Evolutionary conservation across 2,329 filamentous ascomycete genomes (phyloP).

Genomic region (Fusarium pilosicola): DNA sequence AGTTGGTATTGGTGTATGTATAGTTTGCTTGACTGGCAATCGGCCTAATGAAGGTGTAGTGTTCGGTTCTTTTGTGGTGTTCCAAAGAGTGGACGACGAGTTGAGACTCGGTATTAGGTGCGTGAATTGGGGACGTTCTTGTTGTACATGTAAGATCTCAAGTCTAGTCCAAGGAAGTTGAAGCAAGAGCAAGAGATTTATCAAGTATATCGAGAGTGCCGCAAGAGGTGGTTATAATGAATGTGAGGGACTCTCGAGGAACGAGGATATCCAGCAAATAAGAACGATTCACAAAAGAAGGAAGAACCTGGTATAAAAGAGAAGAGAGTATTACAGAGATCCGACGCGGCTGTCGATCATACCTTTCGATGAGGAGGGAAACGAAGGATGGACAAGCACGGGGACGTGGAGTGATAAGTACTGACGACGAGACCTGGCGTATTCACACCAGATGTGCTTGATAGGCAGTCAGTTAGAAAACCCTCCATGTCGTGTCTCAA

Average conservation of each 20-base stretch:
- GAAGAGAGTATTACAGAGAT: constrained; percentile 57
- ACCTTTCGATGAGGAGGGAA: constrained; percentile 49
- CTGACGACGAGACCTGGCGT: constrained; percentile 50
- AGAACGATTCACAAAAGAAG: constrained; percentile 59
- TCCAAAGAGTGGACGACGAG: constrained; percentile 57
- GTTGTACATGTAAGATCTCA: constrained; percentile 47
- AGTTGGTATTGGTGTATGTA: constrained; percentile 41
- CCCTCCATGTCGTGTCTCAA: constrained; percentile 61
- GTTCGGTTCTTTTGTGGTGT: constrained; percentile 39
- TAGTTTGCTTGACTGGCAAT: constrained; percentile 40
- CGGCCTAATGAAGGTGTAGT: constrained; percentile 42
- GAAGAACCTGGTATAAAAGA: constrained; percentile 61
- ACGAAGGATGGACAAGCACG: constrained; percentile 53
- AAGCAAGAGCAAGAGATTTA: constrained; percentile 32
- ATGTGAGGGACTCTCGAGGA: constrained; percentile 55
- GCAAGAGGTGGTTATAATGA: constrained; percentile 47
- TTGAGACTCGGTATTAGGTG: constrained; percentile 46
- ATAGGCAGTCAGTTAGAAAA: constrained; percentile 45
- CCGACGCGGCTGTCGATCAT: constrained; percentile 61
- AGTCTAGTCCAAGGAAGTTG: constrained; percentile 27
- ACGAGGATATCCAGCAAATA: constrained; percentile 55
- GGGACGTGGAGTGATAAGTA: constrained; percentile 63
- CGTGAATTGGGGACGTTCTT: constrained; percentile 42
- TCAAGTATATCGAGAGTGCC: constrained; percentile 38
- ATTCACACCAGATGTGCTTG: constrained; percentile 44